A percentile compares a stretch with the other conserved stretches of the same genome.
phyloP scores from a whole-genome alignment of 2,329 filamentous ascomycete genomes.

The Monilinia fructicola region DNA sequence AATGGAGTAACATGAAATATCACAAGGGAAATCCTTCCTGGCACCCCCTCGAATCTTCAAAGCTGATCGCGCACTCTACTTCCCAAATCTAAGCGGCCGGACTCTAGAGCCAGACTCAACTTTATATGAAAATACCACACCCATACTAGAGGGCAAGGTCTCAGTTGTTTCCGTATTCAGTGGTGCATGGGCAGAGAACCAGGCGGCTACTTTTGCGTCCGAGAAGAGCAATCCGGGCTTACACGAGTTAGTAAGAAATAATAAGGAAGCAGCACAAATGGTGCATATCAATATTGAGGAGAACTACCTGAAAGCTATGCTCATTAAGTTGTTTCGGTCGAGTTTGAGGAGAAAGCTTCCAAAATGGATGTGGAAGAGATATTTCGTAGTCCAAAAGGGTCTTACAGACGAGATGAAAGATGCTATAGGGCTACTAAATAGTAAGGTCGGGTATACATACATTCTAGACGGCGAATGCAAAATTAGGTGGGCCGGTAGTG shows the following conservation, averaged over 20 bases:
- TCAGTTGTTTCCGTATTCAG: constrained; percentile 80
- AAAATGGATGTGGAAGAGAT: constrained; percentile 56
- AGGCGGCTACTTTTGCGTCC: constrained; percentile 71
- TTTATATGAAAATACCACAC: constrained; percentile 66
- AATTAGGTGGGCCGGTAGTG: constrained; percentile 93
- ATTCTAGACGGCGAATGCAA: constrained; percentile 82
- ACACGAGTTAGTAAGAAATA: constrained; percentile 56
- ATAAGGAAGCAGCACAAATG: constrained; percentile 62
- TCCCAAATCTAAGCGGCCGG: constrained; percentile 84
- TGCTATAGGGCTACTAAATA: constrained; percentile 72
- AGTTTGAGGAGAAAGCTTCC: constrained; percentile 52
- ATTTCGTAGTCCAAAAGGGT: constrained; percentile 60
- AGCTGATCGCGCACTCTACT: constrained; percentile 79
- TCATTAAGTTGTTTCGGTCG: constrained; percentile 58
- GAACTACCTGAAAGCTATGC: constrained; percentile 64
- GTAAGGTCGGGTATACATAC: constrained; percentile 84
- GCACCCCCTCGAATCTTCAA: constrained; percentile 83
- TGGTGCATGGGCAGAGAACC: constrained; percentile 80
- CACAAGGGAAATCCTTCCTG: constrained; percentile 87
- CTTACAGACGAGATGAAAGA: constrained; percentile 62
- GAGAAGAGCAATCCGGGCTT: constrained; percentile 67
- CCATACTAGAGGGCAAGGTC: constrained; percentile 68
- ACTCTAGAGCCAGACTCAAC: constrained; percentile 62
- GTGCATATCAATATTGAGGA: constrained; percentile 90
- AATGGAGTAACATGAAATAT: constrained; percentile 81